A percentile compares a stretch with the other conserved stretches of the same genome.
These are phyloP conservation scores for Dimargaris xerosporica DNA, from an alignment of 192 early-diverging fungal genomes.

Conservation along the genomic window DNA sequence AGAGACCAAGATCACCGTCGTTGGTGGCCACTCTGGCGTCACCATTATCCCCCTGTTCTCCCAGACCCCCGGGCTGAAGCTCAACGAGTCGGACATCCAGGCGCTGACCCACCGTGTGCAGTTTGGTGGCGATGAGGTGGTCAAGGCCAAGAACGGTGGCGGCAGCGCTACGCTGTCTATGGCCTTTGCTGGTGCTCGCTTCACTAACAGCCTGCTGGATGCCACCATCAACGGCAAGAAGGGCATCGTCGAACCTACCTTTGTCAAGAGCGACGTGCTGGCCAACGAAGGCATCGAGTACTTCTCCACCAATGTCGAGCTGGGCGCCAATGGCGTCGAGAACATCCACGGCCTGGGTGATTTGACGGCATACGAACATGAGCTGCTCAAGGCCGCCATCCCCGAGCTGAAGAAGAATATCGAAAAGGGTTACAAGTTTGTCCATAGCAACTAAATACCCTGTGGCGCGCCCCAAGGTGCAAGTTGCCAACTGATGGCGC, in stretches of 20 bases:
- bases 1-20: conserved; percentile 64
- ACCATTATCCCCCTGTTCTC: conserved; percentile 95
- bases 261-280: conserved; percentile 53
- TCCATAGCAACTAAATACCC: conserved; percentile 17
- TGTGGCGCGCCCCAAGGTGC: neutral
- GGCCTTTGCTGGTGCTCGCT: conserved; percentile 80
- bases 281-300: conserved; percentile 47
- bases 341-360: conserved; percentile 71
- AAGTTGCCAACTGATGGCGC: too few relatives aligned
- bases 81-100: conserved; percentile 76
- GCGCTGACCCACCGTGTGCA: conserved; percentile 91
- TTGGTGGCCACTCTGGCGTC: conserved; percentile 93
- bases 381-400: conserved; percentile 62
- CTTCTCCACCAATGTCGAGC: conserved; percentile 65
- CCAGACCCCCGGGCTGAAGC: conserved; percentile 45
- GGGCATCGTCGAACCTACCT: conserved; percentile 79
- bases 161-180: conserved; percentile 83
- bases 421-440: conserved; percentile 56
- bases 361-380: conserved; percentile 72
- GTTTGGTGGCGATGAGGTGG: conserved; percentile 98
- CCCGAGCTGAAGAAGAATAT: conserved; percentile 91
- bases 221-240: conserved; percentile 61
- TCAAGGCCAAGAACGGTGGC: conserved; percentile 96
- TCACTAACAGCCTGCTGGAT: conserved; percentile 76
- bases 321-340: conserved; percentile 69